Percentiles rank a stretch among this genome's conserved stretches.
phyloP scores from a whole-genome alignment of 192 early-diverging fungal species.

The Backusella morwellensis region DNA sequence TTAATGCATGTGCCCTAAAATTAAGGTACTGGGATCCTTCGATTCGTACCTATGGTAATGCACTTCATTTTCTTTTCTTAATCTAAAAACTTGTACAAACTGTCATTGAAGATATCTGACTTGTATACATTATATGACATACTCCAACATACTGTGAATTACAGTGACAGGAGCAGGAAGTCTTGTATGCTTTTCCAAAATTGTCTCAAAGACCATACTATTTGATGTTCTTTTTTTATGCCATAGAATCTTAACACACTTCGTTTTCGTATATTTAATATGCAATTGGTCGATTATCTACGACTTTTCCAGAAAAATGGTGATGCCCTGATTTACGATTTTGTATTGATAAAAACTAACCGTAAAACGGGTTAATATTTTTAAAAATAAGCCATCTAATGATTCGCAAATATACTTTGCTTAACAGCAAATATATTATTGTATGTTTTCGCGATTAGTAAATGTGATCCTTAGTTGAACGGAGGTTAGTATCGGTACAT shows the following conservation, averaged over 20 bases:
- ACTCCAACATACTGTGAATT: neutral
- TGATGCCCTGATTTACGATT: neutral
- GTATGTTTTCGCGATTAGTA: neutral
- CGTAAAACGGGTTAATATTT: neutral
- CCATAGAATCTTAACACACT: too few species aligned
- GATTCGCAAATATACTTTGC: neutral
- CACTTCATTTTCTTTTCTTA: neutral
- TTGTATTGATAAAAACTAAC: neutral
- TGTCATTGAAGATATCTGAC: neutral
- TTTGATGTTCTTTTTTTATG: neutral
- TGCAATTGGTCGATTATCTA: neutral
- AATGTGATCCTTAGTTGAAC: neutral
- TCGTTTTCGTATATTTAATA: neutral
- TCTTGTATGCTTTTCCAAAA: neutral
- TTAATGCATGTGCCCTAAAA: neutral
- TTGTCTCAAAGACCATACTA: neutral
- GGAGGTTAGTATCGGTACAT: neutral
- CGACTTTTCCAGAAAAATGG: neutral
- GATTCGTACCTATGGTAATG: neutral
- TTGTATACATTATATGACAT: neutral
- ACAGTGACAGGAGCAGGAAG: neutral
- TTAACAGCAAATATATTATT: neutral
- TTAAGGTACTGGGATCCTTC: neutral
- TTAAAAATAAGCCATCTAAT: neutral
- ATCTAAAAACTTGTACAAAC: neutral